phyloP scores from a whole-genome alignment of 2,329 filamentous ascomycete genomes.

The Trichoderma atroviride region DNA sequence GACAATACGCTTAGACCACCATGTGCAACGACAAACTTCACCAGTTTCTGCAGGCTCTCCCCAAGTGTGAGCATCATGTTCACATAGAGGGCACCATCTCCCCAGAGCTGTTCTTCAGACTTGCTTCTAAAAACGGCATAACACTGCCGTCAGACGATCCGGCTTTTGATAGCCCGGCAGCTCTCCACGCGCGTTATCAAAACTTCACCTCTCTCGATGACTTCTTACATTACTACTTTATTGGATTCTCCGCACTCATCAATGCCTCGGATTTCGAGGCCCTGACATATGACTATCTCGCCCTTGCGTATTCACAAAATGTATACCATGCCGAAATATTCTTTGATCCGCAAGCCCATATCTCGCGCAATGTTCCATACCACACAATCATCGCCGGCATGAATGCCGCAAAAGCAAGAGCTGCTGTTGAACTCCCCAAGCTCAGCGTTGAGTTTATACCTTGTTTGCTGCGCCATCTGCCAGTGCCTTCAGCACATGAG shows the following conservation, averaged over 20 bases:
- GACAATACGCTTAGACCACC: not conserved
- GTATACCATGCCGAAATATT: constrained; percentile 77
- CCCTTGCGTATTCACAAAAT: constrained; percentile 62
- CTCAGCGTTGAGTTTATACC: constrained; percentile 69
- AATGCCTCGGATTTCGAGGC: constrained; percentile 69
- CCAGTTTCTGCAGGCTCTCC: constrained; percentile 64
- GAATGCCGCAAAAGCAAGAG: constrained; percentile 59
- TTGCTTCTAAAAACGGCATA: constrained; percentile 69
- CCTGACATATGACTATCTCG: constrained; percentile 72
- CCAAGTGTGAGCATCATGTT: constrained; percentile 82
- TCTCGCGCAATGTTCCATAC: constrained; percentile 63
- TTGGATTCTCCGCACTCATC: constrained; percentile 71
- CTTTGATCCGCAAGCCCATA: constrained; percentile 80
- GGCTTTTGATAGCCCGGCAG: constrained; percentile 62
- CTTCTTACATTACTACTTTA: constrained; percentile 79
- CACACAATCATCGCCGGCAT: constrained; percentile 67
- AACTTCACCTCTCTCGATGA: constrained; percentile 72
- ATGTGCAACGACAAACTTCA: constrained; percentile 59
- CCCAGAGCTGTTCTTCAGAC: constrained; percentile 68
- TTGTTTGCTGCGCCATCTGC: constrained; percentile 72
- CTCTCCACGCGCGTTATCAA: constrained; percentile 65
- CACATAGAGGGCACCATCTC: constrained; percentile 78
- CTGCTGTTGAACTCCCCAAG: constrained; percentile 60
- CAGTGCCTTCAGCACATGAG: constrained; percentile 57
- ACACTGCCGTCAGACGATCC: constrained; percentile 60